These are phyloP conservation scores for Tuber aestivum DNA, from an alignment of 495 filamentous ascomycete genomes.

Conservation along the genomic window DNA sequence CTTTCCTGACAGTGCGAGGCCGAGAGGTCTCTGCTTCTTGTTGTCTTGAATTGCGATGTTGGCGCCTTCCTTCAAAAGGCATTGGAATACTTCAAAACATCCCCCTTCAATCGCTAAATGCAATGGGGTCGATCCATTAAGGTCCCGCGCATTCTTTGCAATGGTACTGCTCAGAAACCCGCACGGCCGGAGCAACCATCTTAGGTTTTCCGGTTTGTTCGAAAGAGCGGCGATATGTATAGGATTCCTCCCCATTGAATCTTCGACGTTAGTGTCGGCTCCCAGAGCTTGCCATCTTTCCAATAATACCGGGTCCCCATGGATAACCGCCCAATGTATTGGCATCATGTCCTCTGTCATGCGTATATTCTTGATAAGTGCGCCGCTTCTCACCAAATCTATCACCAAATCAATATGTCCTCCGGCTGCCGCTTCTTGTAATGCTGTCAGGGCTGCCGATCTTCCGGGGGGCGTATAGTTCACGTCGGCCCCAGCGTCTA, in stretches of 20 bases:
- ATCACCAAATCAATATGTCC: conserved; percentile 4
- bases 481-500: conserved; percentile 1
- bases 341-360: conserved; percentile 3
- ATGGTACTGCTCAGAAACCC: background rate
- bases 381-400: background rate
- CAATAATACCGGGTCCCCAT: background rate
- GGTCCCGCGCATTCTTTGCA: conserved; percentile 12
- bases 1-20: conserved; percentile 4
- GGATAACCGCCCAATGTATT: conserved; percentile 3
- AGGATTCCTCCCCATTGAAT: conserved; percentile 12
- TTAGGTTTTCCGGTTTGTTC: background rate
- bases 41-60: conserved; percentile 11
- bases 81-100: background rate
- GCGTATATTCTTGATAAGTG: background rate
- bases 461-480: background rate
- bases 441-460: background rate
- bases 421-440: conserved; percentile 9
- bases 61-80: conserved; percentile 15
- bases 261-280: conserved; percentile 20
- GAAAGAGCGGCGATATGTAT: conserved; percentile 10
- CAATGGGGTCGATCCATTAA: conserved; percentile 20
- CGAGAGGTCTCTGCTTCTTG: conserved; percentile 21
- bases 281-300: conserved; percentile 9
- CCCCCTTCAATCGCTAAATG: conserved; percentile 18
- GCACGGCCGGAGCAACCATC: conserved; percentile 6